Evolutionary conservation across 73 alveolate genomes (phyloP).

Genomic region (Blepharisma stoltei): DNA sequence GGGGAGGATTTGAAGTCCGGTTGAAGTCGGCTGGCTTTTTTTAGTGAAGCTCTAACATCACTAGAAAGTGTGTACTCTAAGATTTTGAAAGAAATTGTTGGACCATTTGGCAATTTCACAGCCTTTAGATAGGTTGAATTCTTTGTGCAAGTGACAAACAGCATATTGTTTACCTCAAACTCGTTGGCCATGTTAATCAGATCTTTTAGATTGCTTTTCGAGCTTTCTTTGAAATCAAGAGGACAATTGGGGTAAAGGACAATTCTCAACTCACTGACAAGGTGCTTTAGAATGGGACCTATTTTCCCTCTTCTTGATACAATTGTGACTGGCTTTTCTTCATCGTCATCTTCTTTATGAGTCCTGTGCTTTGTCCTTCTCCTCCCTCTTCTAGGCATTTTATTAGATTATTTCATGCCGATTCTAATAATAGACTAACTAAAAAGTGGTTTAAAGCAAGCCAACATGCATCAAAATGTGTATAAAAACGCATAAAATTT

Average conservation of each 20-base stretch:
- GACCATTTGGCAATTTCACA: conserved; percentile 89
- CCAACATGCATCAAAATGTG: no score
- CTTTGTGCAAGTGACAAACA: conserved; percentile 81
- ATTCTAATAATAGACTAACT: no score
- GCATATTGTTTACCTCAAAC: conserved; percentile 82
- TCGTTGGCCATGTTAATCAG: conserved; percentile 72
- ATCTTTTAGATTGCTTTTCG: conserved; percentile 42
- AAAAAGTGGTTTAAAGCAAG: no score
- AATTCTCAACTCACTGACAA: conserved; percentile 2
- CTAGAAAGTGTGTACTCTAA: conserved; percentile 67
- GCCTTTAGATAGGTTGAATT: conserved; percentile 71
- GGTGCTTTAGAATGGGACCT: not conserved
- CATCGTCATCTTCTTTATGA: conserved; percentile 15
- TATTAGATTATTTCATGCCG: not conserved
- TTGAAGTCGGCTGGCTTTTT: conserved; percentile 1
- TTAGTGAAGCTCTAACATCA: conserved; percentile 62
- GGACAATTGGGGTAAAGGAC: conserved; percentile 23
- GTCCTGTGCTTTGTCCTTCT: conserved; percentile 32
- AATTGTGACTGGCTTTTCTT: not conserved
- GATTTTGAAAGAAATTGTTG: conserved; percentile 83
- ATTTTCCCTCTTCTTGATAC: conserved; percentile 17
- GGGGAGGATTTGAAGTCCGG: conserved; percentile 24
- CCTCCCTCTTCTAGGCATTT: conserved; percentile 29
- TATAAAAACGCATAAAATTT: no score
- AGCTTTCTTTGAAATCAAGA: not conserved